Evolutionary conservation across 2,329 filamentous ascomycete species (phyloP), one percentile per base, ranked within the genome.

Genomic region (Aspergillus quadricinctus): DNA sequence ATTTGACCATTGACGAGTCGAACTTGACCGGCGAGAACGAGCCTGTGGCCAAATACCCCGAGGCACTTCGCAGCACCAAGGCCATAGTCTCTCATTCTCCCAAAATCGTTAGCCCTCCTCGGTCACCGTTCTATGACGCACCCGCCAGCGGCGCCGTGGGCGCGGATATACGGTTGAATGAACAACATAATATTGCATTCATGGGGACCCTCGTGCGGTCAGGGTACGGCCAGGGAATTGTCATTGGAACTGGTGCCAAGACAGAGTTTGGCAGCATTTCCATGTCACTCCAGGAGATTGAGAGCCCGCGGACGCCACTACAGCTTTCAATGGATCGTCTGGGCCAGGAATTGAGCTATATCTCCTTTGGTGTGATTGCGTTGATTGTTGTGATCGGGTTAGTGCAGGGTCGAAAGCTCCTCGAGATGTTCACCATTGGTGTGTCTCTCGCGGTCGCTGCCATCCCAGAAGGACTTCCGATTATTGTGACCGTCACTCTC

Each of bases 211-310:
- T 99, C 62, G 92, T 99, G 35, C 90, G 93, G 63, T 97, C 93
- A 37, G 94, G 94, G 10, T 88, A 99, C 68, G 94, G 94, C 0
- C 92, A 96, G 72, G 94, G 94, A 46, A 88, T 99, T 63, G 94
- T 99, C n/a, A 95, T 97, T 71, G 92, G 92, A 8, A 99, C 94
- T 6, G 95, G 95, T 54, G 89, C 89, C 31, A 86, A 90, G 57
- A 99, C 95, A 0, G 92, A 97, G 67, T 97, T 99, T 74, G 94
- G 94, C 45, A 93, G 91, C 50, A 99, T 99, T 65, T 96, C 93
- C 21, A 89, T 92, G 17, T 97, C 92, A 53, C 83, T 99, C 27
- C 92, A 93, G 50, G 90, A 94, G 59, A 99, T 96, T 28, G 94
- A 97, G 73, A 96, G 92, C 67, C 94, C 94, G 0, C 84, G 94